Conservation (phyloP, 2,329 filamentous ascomycete genomes). For the Fusarium buharicum region DNA sequence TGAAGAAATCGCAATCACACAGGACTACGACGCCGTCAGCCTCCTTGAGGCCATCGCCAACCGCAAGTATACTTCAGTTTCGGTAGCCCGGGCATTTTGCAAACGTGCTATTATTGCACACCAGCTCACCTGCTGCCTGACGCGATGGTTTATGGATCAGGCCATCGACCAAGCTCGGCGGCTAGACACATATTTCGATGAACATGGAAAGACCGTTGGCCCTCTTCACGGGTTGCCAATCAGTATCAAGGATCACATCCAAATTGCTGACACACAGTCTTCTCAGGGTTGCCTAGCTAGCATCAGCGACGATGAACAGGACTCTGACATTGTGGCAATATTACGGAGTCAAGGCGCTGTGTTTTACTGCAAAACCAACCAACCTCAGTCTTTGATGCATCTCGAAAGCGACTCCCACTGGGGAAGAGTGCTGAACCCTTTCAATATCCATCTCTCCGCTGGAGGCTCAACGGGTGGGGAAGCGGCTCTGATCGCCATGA, state of each 20-base stretch:
- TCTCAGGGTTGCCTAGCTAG: constrained; percentile 24
- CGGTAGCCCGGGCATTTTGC: constrained; percentile 25
- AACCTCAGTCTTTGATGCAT: constrained; percentile 62
- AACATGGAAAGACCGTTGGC: constrained; percentile 1
- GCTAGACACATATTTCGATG: constrained; percentile 24
- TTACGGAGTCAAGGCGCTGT: constrained; percentile 70
- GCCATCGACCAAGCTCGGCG: constrained; percentile 17
- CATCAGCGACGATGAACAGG: constrained; percentile 21
- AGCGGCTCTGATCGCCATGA: constrained; percentile 49
- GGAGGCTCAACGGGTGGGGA: constrained; percentile 71
- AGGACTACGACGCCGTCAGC: not conserved
- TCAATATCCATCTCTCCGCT: constrained; percentile 66
- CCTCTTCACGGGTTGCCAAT: constrained; percentile 35
- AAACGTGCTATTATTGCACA: constrained; percentile 34
- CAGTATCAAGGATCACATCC: constrained; percentile 37
- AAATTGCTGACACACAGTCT: constrained; percentile 20
- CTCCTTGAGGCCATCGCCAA: constrained; percentile 5
- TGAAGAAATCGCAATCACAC: constrained; percentile 10
- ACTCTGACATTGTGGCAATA: constrained; percentile 59
- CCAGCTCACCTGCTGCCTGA: constrained; percentile 35
- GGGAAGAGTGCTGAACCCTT: constrained; percentile 69
- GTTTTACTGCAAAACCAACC: constrained; percentile 74
- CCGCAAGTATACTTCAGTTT: constrained; percentile 1
- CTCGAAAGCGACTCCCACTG: constrained; percentile 68
- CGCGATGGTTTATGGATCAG: constrained; percentile 36